Evolutionary conservation across 768 basidiomycete genomes (phyloP).

Genomic region (Clathrus columnatus): DNA sequence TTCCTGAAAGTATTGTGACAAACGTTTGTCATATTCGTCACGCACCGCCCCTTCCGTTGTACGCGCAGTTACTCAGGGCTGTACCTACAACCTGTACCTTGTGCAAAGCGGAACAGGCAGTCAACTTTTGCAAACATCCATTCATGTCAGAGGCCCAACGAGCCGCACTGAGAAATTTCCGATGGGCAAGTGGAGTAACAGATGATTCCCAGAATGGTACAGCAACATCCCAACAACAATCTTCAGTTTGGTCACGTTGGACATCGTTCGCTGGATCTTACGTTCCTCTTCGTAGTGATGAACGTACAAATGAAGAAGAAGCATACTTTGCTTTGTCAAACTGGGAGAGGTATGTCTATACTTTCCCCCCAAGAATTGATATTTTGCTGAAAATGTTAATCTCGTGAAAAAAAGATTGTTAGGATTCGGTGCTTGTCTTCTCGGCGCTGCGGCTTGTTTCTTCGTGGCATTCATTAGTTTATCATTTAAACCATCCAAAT

Average conservation of each 20-base stretch:
- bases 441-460: conserved; percentile 92
- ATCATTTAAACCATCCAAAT: conserved; percentile 79
- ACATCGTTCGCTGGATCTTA: conserved; percentile 79
- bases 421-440: conserved; percentile 82
- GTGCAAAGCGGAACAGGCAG: no score
- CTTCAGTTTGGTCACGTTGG: conserved; percentile 73
- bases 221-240: conserved; percentile 23
- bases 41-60: background rate
- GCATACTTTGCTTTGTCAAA: conserved; percentile 87
- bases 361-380: background rate
- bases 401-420: conserved; percentile 46
- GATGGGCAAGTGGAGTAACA: conserved; percentile 68
- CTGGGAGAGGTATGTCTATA: conserved; percentile 81
- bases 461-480: conserved; percentile 82
- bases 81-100: no score
- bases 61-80: background rate
- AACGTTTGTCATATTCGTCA: background rate
- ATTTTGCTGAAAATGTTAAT: conserved; percentile 4
- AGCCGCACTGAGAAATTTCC: conserved; percentile 39
- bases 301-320: conserved; percentile 88
- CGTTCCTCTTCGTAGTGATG: conserved; percentile 75
- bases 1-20: no score
- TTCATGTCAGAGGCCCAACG: background rate
- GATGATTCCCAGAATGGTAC: conserved; percentile 52
- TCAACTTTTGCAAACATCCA: no score